Percentiles rank a stretch among this genome's conserved stretches.
Evolutionary conservation across 2,329 filamentous ascomycete species (phyloP).

Genomic region (Malbranchea cinnamomea): DNA sequence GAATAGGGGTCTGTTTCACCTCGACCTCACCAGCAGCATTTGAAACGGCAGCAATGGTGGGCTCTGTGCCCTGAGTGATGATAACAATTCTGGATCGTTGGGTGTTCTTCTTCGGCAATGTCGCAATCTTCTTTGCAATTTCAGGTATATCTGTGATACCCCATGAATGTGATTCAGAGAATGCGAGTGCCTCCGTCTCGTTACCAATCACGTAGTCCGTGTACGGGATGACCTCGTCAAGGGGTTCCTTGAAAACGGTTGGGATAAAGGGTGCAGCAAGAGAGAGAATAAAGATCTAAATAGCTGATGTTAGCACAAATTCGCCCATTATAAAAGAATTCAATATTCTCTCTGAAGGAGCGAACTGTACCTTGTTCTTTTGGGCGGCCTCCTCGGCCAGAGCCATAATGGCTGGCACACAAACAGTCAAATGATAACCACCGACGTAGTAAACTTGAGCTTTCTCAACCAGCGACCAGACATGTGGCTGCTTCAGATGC

Average conservation of each 20-base stretch:
- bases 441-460: constrained; percentile 86
- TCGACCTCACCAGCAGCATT: constrained; percentile 50
- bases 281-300: constrained; percentile 65
- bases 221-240: constrained; percentile 76
- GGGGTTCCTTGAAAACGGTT: constrained; percentile 93
- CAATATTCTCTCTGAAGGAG: no score
- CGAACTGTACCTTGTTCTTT: constrained; percentile 59
- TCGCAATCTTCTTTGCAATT: constrained; percentile 73
- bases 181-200: constrained; percentile 83
- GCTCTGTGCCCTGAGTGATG: constrained; percentile 86
- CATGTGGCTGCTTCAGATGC: constrained; percentile 76
- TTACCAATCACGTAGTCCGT: constrained; percentile 96
- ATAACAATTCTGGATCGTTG: constrained; percentile 74
- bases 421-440: constrained; percentile 95
- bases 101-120: constrained; percentile 81
- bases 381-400: constrained; percentile 77
- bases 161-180: constrained; percentile 67
- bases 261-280: constrained; percentile 91
- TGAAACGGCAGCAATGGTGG: constrained; percentile 65
- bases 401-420: constrained; percentile 75
- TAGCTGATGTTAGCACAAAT: constrained; percentile 1
- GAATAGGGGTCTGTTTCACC: constrained; percentile 66
- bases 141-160: constrained; percentile 62
- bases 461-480: constrained; percentile 84
- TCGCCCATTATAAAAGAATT: neutral